These are phyloP conservation scores for Solanum chilense DNA, from an alignment of 257 asterid species.

Conservation along the genomic window DNA sequence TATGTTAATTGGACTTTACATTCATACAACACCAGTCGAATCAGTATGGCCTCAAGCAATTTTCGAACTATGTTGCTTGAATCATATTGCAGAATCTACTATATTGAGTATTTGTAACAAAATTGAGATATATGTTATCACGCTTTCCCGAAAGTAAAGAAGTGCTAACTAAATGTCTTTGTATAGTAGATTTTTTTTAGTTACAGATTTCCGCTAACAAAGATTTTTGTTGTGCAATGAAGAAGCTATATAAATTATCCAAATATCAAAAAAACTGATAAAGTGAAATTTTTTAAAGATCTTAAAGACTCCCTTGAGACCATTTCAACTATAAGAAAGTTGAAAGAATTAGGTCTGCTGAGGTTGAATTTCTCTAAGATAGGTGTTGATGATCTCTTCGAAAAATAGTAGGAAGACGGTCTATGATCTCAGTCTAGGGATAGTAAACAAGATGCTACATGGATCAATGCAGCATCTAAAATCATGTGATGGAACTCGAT, in stretches of 20 bases:
- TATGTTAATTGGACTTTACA: too few species aligned
- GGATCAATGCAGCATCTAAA: too few species aligned
- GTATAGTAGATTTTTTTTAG: too few species aligned
- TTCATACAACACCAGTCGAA: not conserved
- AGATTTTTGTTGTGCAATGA: slow-evolving; percentile 44
- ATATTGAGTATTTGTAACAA: too few species aligned
- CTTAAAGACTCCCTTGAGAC: slow-evolving; percentile 20
- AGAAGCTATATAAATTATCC: slow-evolving; percentile 33
- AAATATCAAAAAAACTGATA: slow-evolving; percentile 17
- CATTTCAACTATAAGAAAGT: slow-evolving; percentile 78
- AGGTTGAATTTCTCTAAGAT: slow-evolving; percentile 57
- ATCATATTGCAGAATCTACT: too few species aligned
- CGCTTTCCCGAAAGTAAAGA: too few species aligned
- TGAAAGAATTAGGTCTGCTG: slow-evolving; percentile 63
- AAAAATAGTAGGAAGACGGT: slow-evolving; percentile 53
- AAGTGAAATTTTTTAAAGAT: slow-evolving; percentile 3
- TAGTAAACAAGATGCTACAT: slow-evolving; percentile 28
- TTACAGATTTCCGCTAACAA: slow-evolving; percentile 39
- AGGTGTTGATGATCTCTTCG: slow-evolving; percentile 36
- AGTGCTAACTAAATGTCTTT: too few species aligned
- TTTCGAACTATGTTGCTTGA: too few species aligned
- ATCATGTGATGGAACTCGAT: too few species aligned
- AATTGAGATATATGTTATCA: too few species aligned
- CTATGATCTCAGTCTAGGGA: slow-evolving; percentile 30
- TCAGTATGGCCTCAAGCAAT: not conserved